Evolutionary conservation across 768 basidiomycete species (phyloP).

Genomic region (Auricularia heimuer): DNA sequence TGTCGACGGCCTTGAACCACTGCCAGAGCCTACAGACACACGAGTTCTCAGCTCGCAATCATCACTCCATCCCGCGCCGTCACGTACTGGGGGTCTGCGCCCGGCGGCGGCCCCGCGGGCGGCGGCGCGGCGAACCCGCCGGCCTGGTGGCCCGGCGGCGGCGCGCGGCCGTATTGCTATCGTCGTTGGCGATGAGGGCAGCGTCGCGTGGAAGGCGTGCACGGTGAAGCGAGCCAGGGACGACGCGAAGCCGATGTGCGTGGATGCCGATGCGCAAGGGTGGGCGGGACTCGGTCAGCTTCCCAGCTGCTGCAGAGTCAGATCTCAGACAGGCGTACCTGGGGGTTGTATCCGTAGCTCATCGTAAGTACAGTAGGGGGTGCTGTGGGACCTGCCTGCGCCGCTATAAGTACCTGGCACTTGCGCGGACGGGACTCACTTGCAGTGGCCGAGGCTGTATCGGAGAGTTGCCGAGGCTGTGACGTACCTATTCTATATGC

Average conservation of each 20-base stretch:
- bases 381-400: too few species aligned
- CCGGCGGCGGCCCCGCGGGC: constrained; percentile 42
- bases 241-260: neutral
- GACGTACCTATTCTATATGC: too few species aligned
- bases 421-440: too few species aligned
- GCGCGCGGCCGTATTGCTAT: constrained; percentile 21
- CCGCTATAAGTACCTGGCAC: too few species aligned
- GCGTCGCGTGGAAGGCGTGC: neutral
- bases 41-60: neutral
- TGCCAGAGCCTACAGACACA: constrained; percentile 46
- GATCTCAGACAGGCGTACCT: neutral
- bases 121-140: constrained; percentile 23
- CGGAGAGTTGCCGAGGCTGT: too few species aligned
- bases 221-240: neutral
- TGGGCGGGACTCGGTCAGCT: neutral
- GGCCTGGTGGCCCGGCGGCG: constrained; percentile 11
- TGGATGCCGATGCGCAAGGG: neutral
- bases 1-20: constrained; percentile 65
- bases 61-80: neutral
- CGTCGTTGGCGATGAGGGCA: neutral
- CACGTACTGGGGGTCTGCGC: constrained; percentile 68
- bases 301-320: neutral
- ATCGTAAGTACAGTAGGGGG: neutral
- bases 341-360: neutral
- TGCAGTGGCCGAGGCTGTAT: too few species aligned